Conservation (phyloP, 495 filamentous ascomycete genomes). For the Hypomontagnella submonticulosa region DNA sequence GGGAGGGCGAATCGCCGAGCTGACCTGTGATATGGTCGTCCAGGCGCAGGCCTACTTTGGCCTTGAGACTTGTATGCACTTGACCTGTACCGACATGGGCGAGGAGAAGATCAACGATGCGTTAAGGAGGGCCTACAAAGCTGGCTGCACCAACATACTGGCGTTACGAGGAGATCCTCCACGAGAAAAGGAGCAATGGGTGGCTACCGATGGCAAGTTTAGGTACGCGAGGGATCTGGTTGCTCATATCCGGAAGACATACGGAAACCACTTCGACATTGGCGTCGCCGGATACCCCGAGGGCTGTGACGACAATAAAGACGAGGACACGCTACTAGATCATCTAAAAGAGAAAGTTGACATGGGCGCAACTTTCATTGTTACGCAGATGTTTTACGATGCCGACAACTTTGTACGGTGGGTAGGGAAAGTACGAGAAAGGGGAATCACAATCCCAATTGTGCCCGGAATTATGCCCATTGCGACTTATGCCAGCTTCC, state of each 20-base stretch:
- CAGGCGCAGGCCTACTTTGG: conserved; percentile 97
- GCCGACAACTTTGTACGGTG: conserved; percentile 92
- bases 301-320: conserved; percentile 90
- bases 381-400: conserved; percentile 99
- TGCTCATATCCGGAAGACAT: conserved; percentile 87
- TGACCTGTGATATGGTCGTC: conserved; percentile 98
- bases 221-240: conserved; percentile 94
- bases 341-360: conserved; percentile 99
- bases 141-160: conserved; percentile 97
- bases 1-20: conserved; percentile 85
- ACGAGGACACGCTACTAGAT: conserved; percentile 84
- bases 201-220: conserved; percentile 84
- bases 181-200: conserved; percentile 93
- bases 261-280: conserved; percentile 97
- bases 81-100: conserved; percentile 99
- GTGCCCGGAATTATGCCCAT: conserved; percentile 99
- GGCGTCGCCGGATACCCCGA: conserved; percentile 98
- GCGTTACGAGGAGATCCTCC: conserved; percentile 96
- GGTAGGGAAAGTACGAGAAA: conserved; percentile 84
- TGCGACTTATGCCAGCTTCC: conserved; percentile 90
- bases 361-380: conserved; percentile 89
- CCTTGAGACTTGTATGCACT: conserved; percentile 98
- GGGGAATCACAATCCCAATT: conserved; percentile 89
- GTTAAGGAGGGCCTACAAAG: conserved; percentile 87
- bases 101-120: conserved; percentile 89